phyloP scores from a whole-genome alignment of 2,329 filamentous ascomycete species.

The Aspergillus sp. region DNA sequence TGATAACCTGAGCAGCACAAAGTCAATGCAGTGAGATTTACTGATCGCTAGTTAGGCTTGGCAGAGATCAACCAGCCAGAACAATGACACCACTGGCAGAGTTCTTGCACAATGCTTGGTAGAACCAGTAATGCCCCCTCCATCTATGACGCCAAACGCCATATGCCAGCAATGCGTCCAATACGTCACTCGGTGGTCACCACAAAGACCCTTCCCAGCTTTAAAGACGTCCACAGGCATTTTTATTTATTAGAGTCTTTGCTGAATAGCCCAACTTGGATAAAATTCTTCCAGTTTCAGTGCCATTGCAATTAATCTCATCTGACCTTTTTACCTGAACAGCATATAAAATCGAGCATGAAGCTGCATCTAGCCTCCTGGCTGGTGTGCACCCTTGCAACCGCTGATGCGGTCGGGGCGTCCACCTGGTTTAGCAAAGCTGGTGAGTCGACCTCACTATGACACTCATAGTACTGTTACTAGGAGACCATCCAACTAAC shows the following conservation, averaged over 20 bases:
- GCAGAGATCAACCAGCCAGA: not conserved
- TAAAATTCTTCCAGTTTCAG: not conserved
- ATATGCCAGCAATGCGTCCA: conserved; percentile 4
- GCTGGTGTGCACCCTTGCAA: conserved; percentile 70
- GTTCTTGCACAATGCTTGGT: conserved; percentile 1
- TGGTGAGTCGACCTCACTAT: conserved; percentile 56
- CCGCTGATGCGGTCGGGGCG: conserved; percentile 63
- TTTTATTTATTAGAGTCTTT: not conserved
- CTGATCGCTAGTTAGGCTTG: not conserved
- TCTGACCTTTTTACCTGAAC: not conserved
- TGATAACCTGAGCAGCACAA: not conserved
- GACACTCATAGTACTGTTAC: not conserved
- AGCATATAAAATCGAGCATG: conserved; percentile 53
- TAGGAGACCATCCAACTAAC: not conserved
- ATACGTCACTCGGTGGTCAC: conserved; percentile 38
- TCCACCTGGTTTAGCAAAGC: conserved; percentile 85
- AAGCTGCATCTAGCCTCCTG: conserved; percentile 69
- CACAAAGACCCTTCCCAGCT: conserved; percentile 3
- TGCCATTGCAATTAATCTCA: not conserved
- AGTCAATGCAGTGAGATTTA: not conserved
- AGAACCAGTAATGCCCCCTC: conserved; percentile 4
- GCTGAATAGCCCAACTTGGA: not conserved
- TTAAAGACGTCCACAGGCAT: not conserved
- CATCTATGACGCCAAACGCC: conserved; percentile 21
- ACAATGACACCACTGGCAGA: conserved; percentile 9